Evolutionary conservation across 352 stramenopile genomes (phyloP).

Genomic region (Phytophthora chlamydospora): DNA sequence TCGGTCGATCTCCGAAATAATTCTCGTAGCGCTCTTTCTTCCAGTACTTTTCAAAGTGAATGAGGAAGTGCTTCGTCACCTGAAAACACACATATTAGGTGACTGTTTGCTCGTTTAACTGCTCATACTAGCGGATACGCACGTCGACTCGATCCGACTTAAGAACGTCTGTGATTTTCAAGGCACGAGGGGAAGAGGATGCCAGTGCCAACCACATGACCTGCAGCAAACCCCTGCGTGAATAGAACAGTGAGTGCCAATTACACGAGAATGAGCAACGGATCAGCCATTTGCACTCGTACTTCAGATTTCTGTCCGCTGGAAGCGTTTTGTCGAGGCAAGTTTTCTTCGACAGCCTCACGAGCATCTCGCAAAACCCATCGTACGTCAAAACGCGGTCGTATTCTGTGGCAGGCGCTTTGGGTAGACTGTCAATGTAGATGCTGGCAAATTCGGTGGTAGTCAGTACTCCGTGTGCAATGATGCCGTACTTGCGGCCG

Average conservation of each 20-base stretch:
- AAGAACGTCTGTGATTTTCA: slow-evolving; percentile 75
- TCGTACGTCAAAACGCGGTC: slow-evolving; percentile 69
- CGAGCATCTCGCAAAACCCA: slow-evolving; percentile 70
- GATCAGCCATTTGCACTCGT: slow-evolving; percentile 5
- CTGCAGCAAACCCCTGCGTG: slow-evolving; percentile 67
- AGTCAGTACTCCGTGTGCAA: slow-evolving; percentile 74
- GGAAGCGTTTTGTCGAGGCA: slow-evolving; percentile 39
- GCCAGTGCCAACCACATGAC: slow-evolving; percentile 82
- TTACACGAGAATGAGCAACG: background rate
- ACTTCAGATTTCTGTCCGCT: slow-evolving; percentile 69
- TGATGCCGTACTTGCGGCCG: slow-evolving; percentile 74
- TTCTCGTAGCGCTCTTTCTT: slow-evolving; percentile 78
- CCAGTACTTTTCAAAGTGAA: slow-evolving; percentile 87
- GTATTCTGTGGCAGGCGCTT: slow-evolving; percentile 54
- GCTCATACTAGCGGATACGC: background rate
- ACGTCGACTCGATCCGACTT: slow-evolving; percentile 74
- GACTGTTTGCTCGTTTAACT: background rate
- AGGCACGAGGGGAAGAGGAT: slow-evolving; percentile 49
- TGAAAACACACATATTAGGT: slow-evolving; percentile 22
- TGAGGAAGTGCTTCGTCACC: slow-evolving; percentile 66
- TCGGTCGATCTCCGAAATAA: slow-evolving; percentile 55
- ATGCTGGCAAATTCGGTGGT: slow-evolving; percentile 77
- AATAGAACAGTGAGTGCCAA: background rate
- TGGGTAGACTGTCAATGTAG: slow-evolving; percentile 80
- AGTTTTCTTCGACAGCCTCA: slow-evolving; percentile 61